phyloP scores from a whole-genome alignment of 768 basidiomycete genomes.

The Rubroboletus pulcherrimus region DNA sequence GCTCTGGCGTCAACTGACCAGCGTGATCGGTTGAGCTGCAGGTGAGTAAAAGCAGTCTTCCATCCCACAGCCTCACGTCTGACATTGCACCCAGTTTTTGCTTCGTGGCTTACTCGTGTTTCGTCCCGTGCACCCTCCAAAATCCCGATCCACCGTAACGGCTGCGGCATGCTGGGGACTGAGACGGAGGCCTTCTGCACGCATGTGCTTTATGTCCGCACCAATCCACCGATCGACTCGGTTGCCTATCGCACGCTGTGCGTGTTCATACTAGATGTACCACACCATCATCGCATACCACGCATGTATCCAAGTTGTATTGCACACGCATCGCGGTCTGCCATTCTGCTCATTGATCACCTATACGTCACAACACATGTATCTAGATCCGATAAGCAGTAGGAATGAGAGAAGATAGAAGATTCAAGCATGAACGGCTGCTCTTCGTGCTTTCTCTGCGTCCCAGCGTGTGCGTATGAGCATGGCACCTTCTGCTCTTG shows the following conservation, averaged over 20 bases:
- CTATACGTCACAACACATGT: slow-evolving; percentile 8
- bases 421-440: slow-evolving; percentile 10
- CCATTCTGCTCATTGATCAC: slow-evolving; percentile 11
- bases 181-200: not conserved
- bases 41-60: not conserved
- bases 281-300: slow-evolving; percentile 9
- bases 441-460: slow-evolving; percentile 45
- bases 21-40: slow-evolving; percentile 15
- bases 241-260: slow-evolving; percentile 20
- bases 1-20: slow-evolving; percentile 26
- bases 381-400: slow-evolving; percentile 12
- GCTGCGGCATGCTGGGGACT: not conserved
- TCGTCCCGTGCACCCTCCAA: not conserved
- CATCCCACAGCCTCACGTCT: not conserved
- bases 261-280: slow-evolving; percentile 19
- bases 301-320: slow-evolving; percentile 19
- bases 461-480: slow-evolving; percentile 77
- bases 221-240: slow-evolving; percentile 19
- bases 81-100: not conserved
- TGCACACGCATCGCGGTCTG: slow-evolving; percentile 8
- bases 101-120: not conserved
- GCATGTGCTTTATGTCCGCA: slow-evolving; percentile 16
- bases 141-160: not conserved
- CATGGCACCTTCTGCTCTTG: slow-evolving; percentile 64
- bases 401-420: not conserved